Conservation (phyloP, 139 green algal genomes). For the Desmodesmus armatus region DNA sequence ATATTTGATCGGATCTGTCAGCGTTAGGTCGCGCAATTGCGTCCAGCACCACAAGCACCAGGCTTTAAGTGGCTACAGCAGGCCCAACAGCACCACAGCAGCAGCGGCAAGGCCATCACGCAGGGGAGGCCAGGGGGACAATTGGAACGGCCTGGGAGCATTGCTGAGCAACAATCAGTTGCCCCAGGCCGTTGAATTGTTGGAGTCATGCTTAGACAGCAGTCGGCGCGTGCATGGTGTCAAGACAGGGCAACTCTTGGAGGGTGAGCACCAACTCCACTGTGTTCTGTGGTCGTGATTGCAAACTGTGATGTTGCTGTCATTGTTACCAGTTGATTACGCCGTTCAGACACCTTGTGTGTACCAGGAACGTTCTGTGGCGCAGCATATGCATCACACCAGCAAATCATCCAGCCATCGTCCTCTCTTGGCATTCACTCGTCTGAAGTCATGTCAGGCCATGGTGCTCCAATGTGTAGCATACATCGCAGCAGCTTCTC, state of each 20-base stretch:
- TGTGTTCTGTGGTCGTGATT: not conserved
- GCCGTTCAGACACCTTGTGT: not conserved
- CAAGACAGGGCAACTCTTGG: not conserved
- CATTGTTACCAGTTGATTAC: not conserved
- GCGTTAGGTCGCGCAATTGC: too few species aligned
- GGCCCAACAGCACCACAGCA: not conserved
- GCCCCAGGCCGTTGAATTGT: not conserved
- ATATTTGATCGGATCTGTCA: too few species aligned
- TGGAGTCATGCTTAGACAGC: not conserved
- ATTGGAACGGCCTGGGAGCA: not conserved
- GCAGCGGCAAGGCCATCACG: not conserved
- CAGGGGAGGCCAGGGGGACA: not conserved
- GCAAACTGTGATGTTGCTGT: not conserved
- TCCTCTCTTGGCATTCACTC: not conserved
- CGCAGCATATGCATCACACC: not conserved
- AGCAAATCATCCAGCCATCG: not conserved
- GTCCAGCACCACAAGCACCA: too few species aligned
- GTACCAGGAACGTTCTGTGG: not conserved
- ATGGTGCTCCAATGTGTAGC: not conserved
- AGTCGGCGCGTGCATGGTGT: constrained; percentile 7
- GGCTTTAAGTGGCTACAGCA: too few species aligned
- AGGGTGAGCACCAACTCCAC: not conserved
- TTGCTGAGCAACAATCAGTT: constrained; percentile 7
- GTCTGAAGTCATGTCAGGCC: not conserved
- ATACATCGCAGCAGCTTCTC: not conserved